Base-by-base conservation (phyloP, 1,284 basidiomycete genomes). In the Heterobasidion occidentale region DNA sequence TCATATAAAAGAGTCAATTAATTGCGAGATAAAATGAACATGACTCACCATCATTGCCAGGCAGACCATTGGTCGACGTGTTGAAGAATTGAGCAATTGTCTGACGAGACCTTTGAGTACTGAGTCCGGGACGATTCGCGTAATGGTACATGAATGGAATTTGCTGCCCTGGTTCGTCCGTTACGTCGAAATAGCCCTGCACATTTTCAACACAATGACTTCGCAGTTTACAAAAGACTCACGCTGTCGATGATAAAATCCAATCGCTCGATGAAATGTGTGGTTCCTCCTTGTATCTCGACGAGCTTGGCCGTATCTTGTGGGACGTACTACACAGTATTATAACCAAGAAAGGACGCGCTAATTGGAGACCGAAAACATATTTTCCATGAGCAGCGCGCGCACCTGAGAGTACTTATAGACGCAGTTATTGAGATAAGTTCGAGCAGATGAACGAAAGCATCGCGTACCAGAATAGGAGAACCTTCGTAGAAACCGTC, bases 141-240 rank as follows among this genome's bases (percentile, higher is more conserved):
- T 84, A 84, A 65, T 84, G 82, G 63, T 83, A 84, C 81, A 84
- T 83, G 68, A 77, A 82, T 0, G 81, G 80, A 60, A 82, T 83
- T 58, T 82, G 78, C 58, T 81, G 77, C 4, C 81, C 83, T 1
- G 83, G 83, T 62, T 85, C 83, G 62, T 85, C 75, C 15, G 80
- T 81, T 3, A 72, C 68, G 56, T 80, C 78, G 60, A 81, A 81
- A 64, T 80, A 80, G 45, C 68, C 67, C 75, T 83, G 57, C 15
- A 47, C 35, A 17, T 7, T 5, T 3, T 45, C 42, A 45, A 14
- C 12, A 14, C 6, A 45, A 4, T 27, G 27, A 27, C 27, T 27
- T 27, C 27, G 5, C 27, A 27, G 27, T 27, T 27, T 27, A 4
- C 5, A 4, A 27, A 5, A 12, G 45, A 51, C 68, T 50, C 53